phyloP scores from a whole-genome alignment of 2,329 filamentous ascomycete genomes.

The Eutypa lata region DNA sequence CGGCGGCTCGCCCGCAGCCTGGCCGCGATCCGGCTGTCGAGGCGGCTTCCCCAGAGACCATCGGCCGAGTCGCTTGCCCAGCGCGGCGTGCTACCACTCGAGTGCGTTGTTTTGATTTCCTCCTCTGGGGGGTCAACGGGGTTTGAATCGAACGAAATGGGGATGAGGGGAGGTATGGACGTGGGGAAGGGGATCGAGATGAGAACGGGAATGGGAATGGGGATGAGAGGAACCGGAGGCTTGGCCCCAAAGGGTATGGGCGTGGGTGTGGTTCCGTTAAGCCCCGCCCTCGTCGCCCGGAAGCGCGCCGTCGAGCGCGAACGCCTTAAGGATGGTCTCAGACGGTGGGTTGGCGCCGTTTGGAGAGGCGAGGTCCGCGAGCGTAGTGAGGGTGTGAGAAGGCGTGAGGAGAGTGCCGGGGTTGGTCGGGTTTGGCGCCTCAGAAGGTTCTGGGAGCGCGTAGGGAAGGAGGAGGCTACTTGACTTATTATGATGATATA shows the following conservation, averaged over 20 bases:
- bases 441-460: constrained; percentile 63
- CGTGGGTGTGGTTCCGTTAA: constrained; percentile 36
- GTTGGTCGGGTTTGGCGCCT: constrained; percentile 59
- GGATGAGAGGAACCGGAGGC: too few relatives aligned
- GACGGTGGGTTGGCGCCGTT: constrained; percentile 61
- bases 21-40: constrained; percentile 62
- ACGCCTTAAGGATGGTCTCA: constrained; percentile 62
- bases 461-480: constrained; percentile 24
- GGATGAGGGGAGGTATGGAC: too few relatives aligned
- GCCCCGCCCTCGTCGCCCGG: constrained; percentile 60
- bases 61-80: constrained; percentile 58
- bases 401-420: constrained; percentile 48
- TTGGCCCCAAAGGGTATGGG: too few relatives aligned
- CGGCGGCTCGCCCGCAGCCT: constrained; percentile 61
- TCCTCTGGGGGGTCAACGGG: too few relatives aligned
- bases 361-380: constrained; percentile 52
- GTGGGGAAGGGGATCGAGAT: not conserved
- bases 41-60: constrained; percentile 57
- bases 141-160: too few relatives aligned
- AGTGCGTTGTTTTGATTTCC: constrained; percentile 45
- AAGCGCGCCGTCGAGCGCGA: constrained; percentile 64
- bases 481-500: too few relatives aligned
- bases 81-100: constrained; percentile 61
- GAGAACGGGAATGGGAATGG: too few relatives aligned
- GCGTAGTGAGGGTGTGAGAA: constrained; percentile 43